Evolutionary conservation across 768 basidiomycete genomes (phyloP).

Genomic region (Leccinum subgranulosum): DNA sequence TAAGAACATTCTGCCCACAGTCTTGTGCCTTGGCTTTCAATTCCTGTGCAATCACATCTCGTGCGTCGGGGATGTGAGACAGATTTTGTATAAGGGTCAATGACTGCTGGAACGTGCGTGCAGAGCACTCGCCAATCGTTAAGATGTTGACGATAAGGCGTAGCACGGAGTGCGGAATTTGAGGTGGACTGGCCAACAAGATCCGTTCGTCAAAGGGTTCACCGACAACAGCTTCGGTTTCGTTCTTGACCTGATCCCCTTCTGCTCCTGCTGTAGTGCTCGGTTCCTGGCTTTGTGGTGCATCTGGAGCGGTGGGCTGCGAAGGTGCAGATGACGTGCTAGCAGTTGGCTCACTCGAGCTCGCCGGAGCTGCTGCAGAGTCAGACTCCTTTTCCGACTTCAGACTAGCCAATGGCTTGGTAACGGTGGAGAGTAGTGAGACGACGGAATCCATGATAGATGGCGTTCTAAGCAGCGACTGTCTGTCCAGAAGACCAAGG

Average conservation of each 20-base stretch:
- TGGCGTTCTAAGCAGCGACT: conserved; percentile 80
- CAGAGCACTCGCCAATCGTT: conserved; percentile 96
- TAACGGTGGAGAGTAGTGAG: conserved; percentile 81
- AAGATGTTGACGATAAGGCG: conserved; percentile 94
- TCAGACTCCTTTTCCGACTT: conserved; percentile 45
- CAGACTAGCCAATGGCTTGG: conserved; percentile 71
- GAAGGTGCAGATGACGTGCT: conserved; percentile 2
- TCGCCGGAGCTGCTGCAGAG: conserved; percentile 18
- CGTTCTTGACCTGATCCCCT: conserved; percentile 24
- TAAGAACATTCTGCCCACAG: conserved; percentile 70
- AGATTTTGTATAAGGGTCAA: conserved; percentile 90
- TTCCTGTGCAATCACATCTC: conserved; percentile 87
- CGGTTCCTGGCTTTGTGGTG: conserved; percentile 13
- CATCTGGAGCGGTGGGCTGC: conserved; percentile 7
- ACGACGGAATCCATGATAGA: conserved; percentile 94
- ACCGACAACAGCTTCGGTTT: conserved; percentile 11
- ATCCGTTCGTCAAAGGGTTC: conserved; percentile 38
- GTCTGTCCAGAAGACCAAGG: conserved; percentile 83
- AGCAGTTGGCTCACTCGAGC: conserved; percentile 14
- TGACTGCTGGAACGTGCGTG: conserved; percentile 93
- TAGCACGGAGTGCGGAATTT: conserved; percentile 80
- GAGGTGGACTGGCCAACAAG: conserved; percentile 72
- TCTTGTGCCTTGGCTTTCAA: conserved; percentile 83
- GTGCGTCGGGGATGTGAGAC: conserved; percentile 82
- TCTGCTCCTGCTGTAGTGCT: conserved; percentile 10